These are phyloP conservation scores for Trichoderma sp. DNA, from an alignment of 2,329 filamentous ascomycete genomes.

Conservation along the genomic window DNA sequence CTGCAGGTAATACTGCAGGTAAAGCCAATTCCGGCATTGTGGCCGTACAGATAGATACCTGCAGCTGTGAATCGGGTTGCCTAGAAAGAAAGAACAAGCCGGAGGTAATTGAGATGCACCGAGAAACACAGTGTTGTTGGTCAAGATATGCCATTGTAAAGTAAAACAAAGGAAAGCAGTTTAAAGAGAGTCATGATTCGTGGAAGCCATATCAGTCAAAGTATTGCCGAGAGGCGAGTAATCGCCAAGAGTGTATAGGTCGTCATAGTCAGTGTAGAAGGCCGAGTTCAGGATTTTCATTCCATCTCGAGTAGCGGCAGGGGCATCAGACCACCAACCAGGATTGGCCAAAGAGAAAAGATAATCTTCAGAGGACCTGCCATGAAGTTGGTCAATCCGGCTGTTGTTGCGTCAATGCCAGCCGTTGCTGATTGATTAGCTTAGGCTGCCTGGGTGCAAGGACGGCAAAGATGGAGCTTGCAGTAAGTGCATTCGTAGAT, in stretches of 20 bases:
- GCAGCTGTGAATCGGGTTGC: background rate
- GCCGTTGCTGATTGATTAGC: background rate
- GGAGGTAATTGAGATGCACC: background rate
- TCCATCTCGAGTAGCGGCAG: background rate
- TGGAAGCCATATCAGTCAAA: background rate
- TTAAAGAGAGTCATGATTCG: background rate
- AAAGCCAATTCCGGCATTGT: conserved; percentile 4
- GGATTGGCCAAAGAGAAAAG: background rate
- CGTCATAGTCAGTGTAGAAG: background rate
- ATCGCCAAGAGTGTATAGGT: background rate
- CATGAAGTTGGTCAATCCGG: background rate
- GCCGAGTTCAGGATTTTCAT: background rate
- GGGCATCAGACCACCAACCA: background rate
- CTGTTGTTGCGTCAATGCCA: background rate
- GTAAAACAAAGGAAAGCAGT: background rate
- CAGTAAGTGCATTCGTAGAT: conserved; percentile 69
- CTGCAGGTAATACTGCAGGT: conserved; percentile 10
- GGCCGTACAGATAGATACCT: background rate
- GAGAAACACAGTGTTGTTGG: background rate
- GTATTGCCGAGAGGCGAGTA: background rate
- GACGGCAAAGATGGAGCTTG: conserved; percentile 61
- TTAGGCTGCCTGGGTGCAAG: conserved; percentile 47
- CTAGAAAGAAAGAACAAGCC: background rate
- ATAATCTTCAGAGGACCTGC: background rate
- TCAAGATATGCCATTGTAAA: background rate